A percentile compares a stretch with the other conserved stretches of the same genome.
Conservation (phyloP, 768 basidiomycete genomes). For the Cystoderma amianthinum region DNA sequence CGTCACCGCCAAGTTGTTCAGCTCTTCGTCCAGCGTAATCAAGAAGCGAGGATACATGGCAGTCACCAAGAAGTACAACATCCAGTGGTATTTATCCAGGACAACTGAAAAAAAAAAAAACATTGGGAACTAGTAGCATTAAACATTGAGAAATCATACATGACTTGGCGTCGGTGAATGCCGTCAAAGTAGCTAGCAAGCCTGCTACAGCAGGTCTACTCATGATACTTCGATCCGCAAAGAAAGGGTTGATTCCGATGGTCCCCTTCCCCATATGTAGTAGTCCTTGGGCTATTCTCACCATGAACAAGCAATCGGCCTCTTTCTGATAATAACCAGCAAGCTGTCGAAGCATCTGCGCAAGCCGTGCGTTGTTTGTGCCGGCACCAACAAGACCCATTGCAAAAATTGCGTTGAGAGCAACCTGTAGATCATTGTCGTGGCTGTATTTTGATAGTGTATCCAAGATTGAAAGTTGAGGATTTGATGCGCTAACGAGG, state of each 20-base stretch:
- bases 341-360: constrained; percentile 94
- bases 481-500: constrained; percentile 92
- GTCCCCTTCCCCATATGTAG: constrained; percentile 99
- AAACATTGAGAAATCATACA: constrained; percentile 46
- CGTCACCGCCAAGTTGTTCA: constrained; percentile 80
- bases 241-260: constrained; percentile 95
- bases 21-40: constrained; percentile 91
- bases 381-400: constrained; percentile 99
- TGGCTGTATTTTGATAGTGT: constrained; percentile 98
- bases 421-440: constrained; percentile 96
- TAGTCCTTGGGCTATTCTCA: constrained; percentile 90
- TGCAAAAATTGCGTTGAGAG: constrained; percentile 94
- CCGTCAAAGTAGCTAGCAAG: constrained; percentile 77
- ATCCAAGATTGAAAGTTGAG: constrained; percentile 89
- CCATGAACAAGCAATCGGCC: constrained; percentile 93
- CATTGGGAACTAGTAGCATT: neutral
- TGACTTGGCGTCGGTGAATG: constrained; percentile 89
- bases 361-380: constrained; percentile 96
- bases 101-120: constrained; percentile 64
- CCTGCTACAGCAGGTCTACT: constrained; percentile 86
- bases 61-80: constrained; percentile 92
- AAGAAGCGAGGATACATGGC: constrained; percentile 99
- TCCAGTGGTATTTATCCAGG: constrained; percentile 96
- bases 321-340: constrained; percentile 99
- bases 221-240: constrained; percentile 87